Conservation (phyloP, 108 stramenopile species). For the Skeletonema marinoi region DNA sequence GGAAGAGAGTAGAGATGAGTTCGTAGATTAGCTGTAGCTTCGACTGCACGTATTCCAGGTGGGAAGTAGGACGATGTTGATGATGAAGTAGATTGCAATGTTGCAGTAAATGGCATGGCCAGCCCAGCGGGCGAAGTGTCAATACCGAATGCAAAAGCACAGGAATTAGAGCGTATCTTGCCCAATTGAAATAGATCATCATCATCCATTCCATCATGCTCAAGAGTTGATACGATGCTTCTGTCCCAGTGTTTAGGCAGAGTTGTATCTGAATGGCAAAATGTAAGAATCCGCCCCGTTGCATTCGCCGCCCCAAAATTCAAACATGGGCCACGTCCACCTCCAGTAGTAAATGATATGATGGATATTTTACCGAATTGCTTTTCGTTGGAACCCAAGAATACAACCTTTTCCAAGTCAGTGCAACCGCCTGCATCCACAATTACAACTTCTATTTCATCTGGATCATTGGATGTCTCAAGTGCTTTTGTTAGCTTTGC, state of each 20-base stretch:
- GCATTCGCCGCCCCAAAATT: constrained; percentile 76
- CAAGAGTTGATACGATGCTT: constrained; percentile 34
- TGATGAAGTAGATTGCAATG: not conserved
- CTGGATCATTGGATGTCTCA: constrained; percentile 23
- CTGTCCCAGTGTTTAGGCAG: constrained; percentile 65
- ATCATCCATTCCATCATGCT: constrained; percentile 20
- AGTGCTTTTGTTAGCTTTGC: constrained; percentile 27
- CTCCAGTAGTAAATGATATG: constrained; percentile 48
- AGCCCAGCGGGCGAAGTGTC: constrained; percentile 57
- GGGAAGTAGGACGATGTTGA: constrained; percentile 20
- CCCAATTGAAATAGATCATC: constrained; percentile 1
- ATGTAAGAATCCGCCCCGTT: constrained; percentile 63
- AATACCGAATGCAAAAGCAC: constrained; percentile 79
- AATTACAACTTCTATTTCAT: constrained; percentile 56
- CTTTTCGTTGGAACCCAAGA: not conserved
- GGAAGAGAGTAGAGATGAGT: constrained; percentile 68
- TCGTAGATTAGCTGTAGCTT: constrained; percentile 63
- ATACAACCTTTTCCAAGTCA: constrained; percentile 34
- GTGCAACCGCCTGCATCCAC: constrained; percentile 62
- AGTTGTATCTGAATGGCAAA: constrained; percentile 81
- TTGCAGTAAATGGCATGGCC: constrained; percentile 31
- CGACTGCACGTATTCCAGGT: constrained; percentile 65
- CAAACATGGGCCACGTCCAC: constrained; percentile 81
- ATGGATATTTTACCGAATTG: constrained; percentile 48
- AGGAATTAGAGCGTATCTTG: constrained; percentile 44